Percentiles rank a stretch among this genome's conserved stretches.
Evolutionary conservation across 1,284 basidiomycete species (phyloP).

Genomic region (Malassezia psittaci): DNA sequence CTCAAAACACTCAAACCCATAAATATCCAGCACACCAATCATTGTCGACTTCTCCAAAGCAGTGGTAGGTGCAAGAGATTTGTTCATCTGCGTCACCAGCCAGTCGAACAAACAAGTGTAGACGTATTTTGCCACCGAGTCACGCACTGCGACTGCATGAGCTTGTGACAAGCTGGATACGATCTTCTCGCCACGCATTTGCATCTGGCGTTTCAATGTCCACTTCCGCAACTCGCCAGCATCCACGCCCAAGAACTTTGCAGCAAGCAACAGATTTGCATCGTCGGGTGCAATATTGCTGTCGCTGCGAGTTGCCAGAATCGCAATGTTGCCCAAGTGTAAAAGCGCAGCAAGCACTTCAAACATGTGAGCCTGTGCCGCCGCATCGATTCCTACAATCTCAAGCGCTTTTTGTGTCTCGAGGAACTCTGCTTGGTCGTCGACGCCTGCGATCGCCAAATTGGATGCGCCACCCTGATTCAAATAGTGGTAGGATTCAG

Average conservation of each 20-base stretch:
- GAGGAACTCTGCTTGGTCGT: conserved; percentile 90
- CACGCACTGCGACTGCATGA: conserved; percentile 88
- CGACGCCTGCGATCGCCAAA: conserved; percentile 70
- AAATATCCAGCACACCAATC: conserved; percentile 86
- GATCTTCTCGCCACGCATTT: conserved; percentile 89
- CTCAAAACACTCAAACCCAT: conserved; percentile 50
- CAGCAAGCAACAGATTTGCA: conserved; percentile 66
- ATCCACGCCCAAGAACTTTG: conserved; percentile 79
- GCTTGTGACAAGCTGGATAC: conserved; percentile 71
- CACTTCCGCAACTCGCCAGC: conserved; percentile 95
- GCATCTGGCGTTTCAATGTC: conserved; percentile 95
- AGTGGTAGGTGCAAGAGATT: conserved; percentile 80
- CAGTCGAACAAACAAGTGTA: conserved; percentile 98
- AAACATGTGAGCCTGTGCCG: conserved; percentile 97
- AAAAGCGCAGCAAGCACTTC: conserved; percentile 81
- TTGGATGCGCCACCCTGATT: conserved; percentile 87
- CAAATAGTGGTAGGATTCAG: conserved; percentile 75
- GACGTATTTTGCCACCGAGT: conserved; percentile 95
- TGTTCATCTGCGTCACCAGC: conserved; percentile 93
- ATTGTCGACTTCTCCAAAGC: conserved; percentile 84
- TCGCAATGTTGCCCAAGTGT: conserved; percentile 91
- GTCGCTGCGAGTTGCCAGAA: conserved; percentile 71
- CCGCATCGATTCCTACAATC: conserved; percentile 90
- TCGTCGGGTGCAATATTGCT: conserved; percentile 77
- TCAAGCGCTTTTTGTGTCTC: conserved; percentile 86